Evolutionary conservation across 176 grass and related monocot genomes (phyloP), one percentile per base, ranked within the genome.

Genomic region (Carex cristatella): DNA sequence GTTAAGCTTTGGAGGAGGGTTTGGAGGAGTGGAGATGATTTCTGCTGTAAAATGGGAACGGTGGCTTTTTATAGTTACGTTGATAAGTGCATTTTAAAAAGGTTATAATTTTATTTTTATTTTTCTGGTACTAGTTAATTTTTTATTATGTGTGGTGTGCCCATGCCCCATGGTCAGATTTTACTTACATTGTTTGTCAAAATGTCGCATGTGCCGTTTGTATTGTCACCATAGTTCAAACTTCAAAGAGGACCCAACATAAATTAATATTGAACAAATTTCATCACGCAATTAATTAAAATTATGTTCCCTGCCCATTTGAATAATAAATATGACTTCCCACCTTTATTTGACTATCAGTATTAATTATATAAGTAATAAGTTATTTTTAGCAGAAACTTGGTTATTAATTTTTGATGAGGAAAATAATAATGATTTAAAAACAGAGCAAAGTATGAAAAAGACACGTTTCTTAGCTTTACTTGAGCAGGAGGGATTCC

Each of bases 401-500:
- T 69, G 0, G 5, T 37, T 40, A 0, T 37, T 68, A 1, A 0
- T 68, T 68, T 68, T 12, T 3, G 4, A 4, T 14, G 32, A 37
- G 33, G 10, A 37, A 1, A 44, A 70, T 70, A 71, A 71, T 71
- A 71, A 44, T 1, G 7, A 72, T 32, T 2, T 14, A 35, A 82
- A 12, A 57, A 7, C 15, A 7, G 8, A 40, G 49, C 8, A 66
- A 54, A 87, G 64, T 4, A 79, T 71, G 73, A 83, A 40, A 88
- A 72, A 33, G 65, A 44, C 38, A 30, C 27, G 4, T 15, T 23
- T 23, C 23, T 23, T 79, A 64, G 80, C 69, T 97, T 97, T 97
- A 72, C 94, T 93, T 93, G 91, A 42, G 49, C 38, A 46, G 70
- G 56, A 86, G 91, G 89, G 91, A 95, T 88, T 93, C 94, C 83